Percentiles rank a stretch among this genome's conserved stretches.
phyloP scores from a whole-genome alignment of 495 filamentous ascomycete species.

The Pseudoneurospora amorphoporcata region DNA sequence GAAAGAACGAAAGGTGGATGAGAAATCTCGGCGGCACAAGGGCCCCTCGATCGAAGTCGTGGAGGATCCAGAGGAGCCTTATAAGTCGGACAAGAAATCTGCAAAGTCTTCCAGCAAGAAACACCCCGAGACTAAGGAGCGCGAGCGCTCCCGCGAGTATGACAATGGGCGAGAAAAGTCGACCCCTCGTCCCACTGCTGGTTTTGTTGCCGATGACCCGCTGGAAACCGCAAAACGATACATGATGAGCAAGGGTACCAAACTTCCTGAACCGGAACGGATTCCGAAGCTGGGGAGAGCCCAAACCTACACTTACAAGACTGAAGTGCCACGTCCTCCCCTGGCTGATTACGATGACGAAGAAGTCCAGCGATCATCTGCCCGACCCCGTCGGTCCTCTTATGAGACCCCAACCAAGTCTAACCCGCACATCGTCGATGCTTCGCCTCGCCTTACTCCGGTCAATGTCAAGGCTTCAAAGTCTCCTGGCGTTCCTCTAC shows the following conservation, averaged over 20 bases:
- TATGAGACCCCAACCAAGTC: slow-evolving; percentile 26
- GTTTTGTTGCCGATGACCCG: neutral
- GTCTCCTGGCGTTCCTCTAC: neutral
- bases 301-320: slow-evolving; percentile 15
- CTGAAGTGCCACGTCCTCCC: slow-evolving; percentile 25
- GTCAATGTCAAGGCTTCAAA: slow-evolving; percentile 22
- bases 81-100: slow-evolving; percentile 29
- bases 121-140: slow-evolving; percentile 20
- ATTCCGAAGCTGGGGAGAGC: neutral
- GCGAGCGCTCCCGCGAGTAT: slow-evolving; percentile 20
- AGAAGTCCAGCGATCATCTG: slow-evolving; percentile 17
- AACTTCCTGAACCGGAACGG: neutral
- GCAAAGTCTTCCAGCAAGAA: slow-evolving; percentile 29
- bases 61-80: slow-evolving; percentile 15
- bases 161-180: slow-evolving; percentile 21
- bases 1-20: slow-evolving; percentile 25
- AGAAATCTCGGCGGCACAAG: slow-evolving; percentile 23
- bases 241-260: neutral
- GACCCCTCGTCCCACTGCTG: slow-evolving; percentile 11
- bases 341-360: slow-evolving; percentile 20
- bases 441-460: slow-evolving; percentile 16
- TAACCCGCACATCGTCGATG: slow-evolving; percentile 22
- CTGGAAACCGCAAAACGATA: neutral
- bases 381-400: slow-evolving; percentile 29
- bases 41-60: slow-evolving; percentile 18